A percentile compares a stretch with the other conserved stretches of the same genome.
phyloP scores from a whole-genome alignment of 495 filamentous ascomycete genomes.

The Aspergillus taichungensis region DNA sequence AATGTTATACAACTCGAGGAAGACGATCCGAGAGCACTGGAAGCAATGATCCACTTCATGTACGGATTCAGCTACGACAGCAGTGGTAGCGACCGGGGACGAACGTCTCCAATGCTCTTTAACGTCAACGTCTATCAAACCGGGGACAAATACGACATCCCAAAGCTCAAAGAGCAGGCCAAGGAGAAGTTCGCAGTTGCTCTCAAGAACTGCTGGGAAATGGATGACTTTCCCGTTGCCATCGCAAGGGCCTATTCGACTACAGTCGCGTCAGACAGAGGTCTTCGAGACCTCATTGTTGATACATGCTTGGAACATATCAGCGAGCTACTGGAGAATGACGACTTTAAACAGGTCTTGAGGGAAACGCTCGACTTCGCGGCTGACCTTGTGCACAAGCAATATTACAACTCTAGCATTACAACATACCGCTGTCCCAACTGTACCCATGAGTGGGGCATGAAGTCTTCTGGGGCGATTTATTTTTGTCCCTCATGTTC shows the following conservation, averaged over 20 bases:
- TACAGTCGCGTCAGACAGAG: conserved; percentile 18
- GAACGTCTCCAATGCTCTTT: conserved; percentile 14
- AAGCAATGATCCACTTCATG: conserved; percentile 27
- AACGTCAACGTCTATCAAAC: conserved; percentile 33
- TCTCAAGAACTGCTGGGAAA: conserved; percentile 12
- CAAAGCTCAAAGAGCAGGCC: conserved; percentile 23
- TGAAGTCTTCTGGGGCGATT: too few relatives aligned
- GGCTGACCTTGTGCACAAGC: conserved; percentile 10
- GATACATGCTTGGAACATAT: conserved; percentile 6
- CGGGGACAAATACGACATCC: conserved; percentile 34
- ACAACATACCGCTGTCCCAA: too few relatives aligned
- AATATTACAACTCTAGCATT: too few relatives aligned
- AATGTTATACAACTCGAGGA: conserved; percentile 14
- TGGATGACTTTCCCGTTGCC: conserved; percentile 19
- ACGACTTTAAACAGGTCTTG: conserved; percentile 8
- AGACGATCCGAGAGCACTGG: conserved; percentile 22
- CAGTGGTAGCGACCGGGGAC: conserved; percentile 13
- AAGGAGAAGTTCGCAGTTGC: conserved; percentile 23
- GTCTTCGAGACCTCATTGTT: conserved; percentile 26
- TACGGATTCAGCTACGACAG: conserved; percentile 19
- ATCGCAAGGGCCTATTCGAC: conserved; percentile 23
- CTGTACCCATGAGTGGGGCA: too few relatives aligned
- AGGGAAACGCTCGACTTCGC: conserved; percentile 6
- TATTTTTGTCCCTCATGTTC: too few relatives aligned
- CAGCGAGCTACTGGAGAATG: conserved; percentile 4